Base-by-base conservation (phyloP, 495 filamentous ascomycete genomes). In the Neurospora tetrasperma region DNA sequence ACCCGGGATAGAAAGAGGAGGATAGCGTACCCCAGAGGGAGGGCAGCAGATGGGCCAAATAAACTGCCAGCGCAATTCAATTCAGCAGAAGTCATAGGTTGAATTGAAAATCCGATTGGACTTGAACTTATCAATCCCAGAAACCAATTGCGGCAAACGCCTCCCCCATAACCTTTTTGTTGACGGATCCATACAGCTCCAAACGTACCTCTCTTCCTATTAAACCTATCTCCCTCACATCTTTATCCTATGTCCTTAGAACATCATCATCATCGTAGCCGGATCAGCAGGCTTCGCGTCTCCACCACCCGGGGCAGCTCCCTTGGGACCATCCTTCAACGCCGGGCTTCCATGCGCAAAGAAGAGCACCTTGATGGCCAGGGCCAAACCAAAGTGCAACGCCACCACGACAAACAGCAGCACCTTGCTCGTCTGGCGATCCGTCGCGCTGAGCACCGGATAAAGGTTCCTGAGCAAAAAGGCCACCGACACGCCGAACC, bases 361-460 rank as follows among this genome's bases (percentile, higher is more conserved):
- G 87, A 98, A 98, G 16, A 97, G 83, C 73, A 97, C 88, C 86
- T 97, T 98, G 82, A 99, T 98, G 5, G 95, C 91, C 78, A 98
- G 86, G 8, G 95, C 89, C 76, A 99, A 83, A 16, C 90, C 96
- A 23, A 93, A 91, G 84, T 99, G 96, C 74, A 98, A 84, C 31
- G 86, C 86, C 44, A 98, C 87, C 69, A 98, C 94, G 69, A 94
- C 83, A 48, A 97, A 86, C 73, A 99, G 85, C 71, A 99, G 83
- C 71, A 94, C 86, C 84, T 94, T 96, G 80, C 93, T 95, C 18
- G 93, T 93, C 84, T 96, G 93, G 69, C 89, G 89, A 83, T 97
- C 96, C 59, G 94, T 97, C 48, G 94, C 94, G 80, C 90, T 94
- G 74, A 99, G 86, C 12, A 99, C 92, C 0, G 96, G 96, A 81